These are phyloP conservation scores for Oryza meridionalis DNA, from an alignment of 176 grass and related monocot species.

Conservation along the genomic window DNA sequence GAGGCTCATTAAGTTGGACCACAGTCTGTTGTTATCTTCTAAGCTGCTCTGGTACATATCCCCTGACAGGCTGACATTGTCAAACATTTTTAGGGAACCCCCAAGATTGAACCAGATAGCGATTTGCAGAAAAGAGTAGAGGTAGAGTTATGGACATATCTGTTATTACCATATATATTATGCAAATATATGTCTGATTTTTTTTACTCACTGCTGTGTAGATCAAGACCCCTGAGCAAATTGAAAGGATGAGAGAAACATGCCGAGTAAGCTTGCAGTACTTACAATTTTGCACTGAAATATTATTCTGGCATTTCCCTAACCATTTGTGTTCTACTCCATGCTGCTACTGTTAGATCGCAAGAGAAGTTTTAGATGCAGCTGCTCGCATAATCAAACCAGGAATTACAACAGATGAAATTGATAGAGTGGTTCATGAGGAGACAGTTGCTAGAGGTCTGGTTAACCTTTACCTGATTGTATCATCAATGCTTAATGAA, in stretches of 20 bases:
- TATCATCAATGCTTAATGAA: not conserved
- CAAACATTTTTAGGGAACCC: conserved; percentile 67
- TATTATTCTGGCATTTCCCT: conserved; percentile 9
- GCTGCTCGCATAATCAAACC: conserved; percentile 82
- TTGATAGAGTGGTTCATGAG: conserved; percentile 96
- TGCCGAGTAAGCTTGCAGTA: conserved; percentile 68
- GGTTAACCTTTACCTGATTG: conserved; percentile 24
- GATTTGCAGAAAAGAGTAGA: conserved; percentile 96
- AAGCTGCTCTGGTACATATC: conserved; percentile 14
- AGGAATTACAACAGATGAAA: conserved; percentile 98
- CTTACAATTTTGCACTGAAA: conserved; percentile 1
- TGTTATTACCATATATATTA: conserved; percentile 8
- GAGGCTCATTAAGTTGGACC: not conserved
- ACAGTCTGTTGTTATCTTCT: conserved; percentile 2
- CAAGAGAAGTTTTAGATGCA: conserved; percentile 95
- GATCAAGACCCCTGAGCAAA: conserved; percentile 96
- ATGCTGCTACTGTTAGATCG: conserved; percentile 57
- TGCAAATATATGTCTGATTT: conserved; percentile 24
- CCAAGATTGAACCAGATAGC: conserved; percentile 90
- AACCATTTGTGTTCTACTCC: conserved; percentile 21
- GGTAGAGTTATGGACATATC: conserved; percentile 54
- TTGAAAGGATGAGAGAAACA: conserved; percentile 97
- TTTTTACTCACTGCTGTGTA: conserved; percentile 37
- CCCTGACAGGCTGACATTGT: conserved; percentile 35
- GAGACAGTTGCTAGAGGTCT: conserved; percentile 84